A percentile compares a stretch with the other conserved stretches of the same genome.
Evolutionary conservation across 1,139 yeast genomes (phyloP).

Genomic region (Saccharomyces hybrid): DNA sequence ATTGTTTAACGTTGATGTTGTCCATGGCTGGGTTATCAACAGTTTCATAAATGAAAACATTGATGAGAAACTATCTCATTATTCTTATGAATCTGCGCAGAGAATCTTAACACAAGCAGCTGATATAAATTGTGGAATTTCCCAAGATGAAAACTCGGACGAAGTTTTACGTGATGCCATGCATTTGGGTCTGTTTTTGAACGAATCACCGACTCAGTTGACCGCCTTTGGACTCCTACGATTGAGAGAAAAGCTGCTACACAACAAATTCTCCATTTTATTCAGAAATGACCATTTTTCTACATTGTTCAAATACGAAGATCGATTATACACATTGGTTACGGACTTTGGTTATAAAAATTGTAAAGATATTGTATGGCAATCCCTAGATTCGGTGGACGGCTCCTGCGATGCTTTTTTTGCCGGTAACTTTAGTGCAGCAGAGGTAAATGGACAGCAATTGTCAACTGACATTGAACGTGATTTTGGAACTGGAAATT

Average conservation of each 20-base stretch:
- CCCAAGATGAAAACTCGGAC: constrained; percentile 8
- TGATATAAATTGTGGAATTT: constrained; percentile 23
- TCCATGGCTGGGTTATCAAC: constrained; percentile 46
- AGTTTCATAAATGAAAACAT: constrained; percentile 20
- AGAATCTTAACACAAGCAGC: constrained; percentile 35
- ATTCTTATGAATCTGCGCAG: constrained; percentile 44
- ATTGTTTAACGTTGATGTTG: constrained; percentile 39
- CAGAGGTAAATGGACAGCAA: constrained; percentile 8
- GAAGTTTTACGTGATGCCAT: constrained; percentile 28
- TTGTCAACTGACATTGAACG: constrained; percentile 3
- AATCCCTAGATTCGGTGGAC: constrained; percentile 53
- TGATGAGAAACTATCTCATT: constrained; percentile 30
- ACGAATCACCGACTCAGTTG: constrained; percentile 57
- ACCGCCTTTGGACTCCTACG: constrained; percentile 53
- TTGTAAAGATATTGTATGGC: constrained; percentile 61
- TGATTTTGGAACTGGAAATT: neutral
- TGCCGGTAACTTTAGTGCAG: constrained; percentile 50
- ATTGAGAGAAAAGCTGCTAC: constrained; percentile 37
- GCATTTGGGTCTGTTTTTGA: constrained; percentile 31
- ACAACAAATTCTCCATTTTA: constrained; percentile 51
- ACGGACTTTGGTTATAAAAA: constrained; percentile 63
- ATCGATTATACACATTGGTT: constrained; percentile 51
- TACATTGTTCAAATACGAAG: constrained; percentile 51
- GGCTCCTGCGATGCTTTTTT: constrained; percentile 65
- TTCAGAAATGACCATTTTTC: constrained; percentile 84